Evolutionary conservation across 2,329 filamentous ascomycete genomes (phyloP).

Genomic region (Thelonectria discophora): DNA sequence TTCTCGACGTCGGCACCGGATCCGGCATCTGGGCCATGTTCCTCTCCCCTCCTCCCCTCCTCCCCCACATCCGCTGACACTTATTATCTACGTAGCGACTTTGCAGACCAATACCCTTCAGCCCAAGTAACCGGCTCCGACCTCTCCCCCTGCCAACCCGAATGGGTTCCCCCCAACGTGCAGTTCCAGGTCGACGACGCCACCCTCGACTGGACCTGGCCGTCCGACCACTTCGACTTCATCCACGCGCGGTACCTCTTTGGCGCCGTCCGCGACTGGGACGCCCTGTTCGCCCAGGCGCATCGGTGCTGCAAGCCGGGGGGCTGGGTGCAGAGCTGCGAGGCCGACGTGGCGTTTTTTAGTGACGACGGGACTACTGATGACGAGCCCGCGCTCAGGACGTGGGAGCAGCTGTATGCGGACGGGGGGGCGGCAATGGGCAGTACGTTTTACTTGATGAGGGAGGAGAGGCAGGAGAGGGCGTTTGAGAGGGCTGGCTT

Average conservation of each 20-base stretch:
- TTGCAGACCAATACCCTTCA: constrained; percentile 31
- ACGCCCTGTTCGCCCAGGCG: constrained; percentile 25
- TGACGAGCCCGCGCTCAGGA: constrained; percentile 18
- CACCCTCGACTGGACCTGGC: constrained; percentile 31
- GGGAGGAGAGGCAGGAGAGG: constrained; percentile 23
- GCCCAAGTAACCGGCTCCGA: constrained; percentile 31
- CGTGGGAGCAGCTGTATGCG: constrained; percentile 24
- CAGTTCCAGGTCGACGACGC: constrained; percentile 35
- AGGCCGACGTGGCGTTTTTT: constrained; percentile 25
- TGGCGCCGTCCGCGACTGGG: constrained; percentile 33
- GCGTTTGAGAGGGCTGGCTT: constrained; percentile 30
- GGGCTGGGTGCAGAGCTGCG: constrained; percentile 35
- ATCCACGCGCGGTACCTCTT: constrained; percentile 35
- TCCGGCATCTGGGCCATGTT: constrained; percentile 34
- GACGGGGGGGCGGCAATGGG: constrained; percentile 27
- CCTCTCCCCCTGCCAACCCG: constrained; percentile 33
- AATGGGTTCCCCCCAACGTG: constrained; percentile 36
- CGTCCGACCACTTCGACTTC: constrained; percentile 26
- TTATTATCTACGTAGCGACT: too few species aligned
- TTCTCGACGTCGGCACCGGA: constrained; percentile 39
- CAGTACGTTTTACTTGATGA: constrained; percentile 26
- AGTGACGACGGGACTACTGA: constrained; percentile 32
- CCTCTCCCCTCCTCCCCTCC: too few species aligned
- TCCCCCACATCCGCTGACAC: too few species aligned
- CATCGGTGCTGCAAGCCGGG: constrained; percentile 34